Evolutionary conservation across 2,329 filamentous ascomycete genomes (phyloP).

Genomic region (Lachnellula suecica): DNA sequence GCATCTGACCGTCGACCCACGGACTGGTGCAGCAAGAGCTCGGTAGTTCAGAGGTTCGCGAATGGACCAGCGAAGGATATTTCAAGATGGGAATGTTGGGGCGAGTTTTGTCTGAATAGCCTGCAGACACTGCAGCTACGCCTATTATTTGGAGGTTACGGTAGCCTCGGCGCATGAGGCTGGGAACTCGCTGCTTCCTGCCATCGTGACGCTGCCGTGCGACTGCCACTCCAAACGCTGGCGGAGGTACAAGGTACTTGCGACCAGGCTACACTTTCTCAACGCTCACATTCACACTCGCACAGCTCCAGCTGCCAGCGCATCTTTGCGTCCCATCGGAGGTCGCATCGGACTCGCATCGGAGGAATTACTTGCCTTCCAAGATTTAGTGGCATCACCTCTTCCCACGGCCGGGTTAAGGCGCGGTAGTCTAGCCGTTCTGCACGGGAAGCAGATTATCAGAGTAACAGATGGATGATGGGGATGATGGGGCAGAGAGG

Average conservation of each 20-base stretch:
- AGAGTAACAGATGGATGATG: not conserved
- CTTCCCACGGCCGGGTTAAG: conserved; percentile 1
- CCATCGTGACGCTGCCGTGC: conserved; percentile 28
- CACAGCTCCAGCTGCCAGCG: conserved; percentile 15
- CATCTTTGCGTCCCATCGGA: conserved; percentile 14
- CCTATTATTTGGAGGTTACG: conserved; percentile 11
- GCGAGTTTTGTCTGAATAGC: conserved; percentile 14
- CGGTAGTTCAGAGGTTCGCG: conserved; percentile 24
- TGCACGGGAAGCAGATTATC: not conserved
- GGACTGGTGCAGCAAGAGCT: conserved; percentile 29
- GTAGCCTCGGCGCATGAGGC: conserved; percentile 22
- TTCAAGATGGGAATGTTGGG: conserved; percentile 14
- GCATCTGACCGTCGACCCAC: conserved; percentile 30
- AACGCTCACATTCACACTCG: conserved; percentile 2
- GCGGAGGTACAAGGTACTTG: conserved; percentile 15
- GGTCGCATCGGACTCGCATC: conserved; percentile 11
- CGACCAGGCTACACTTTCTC: conserved; percentile 3
- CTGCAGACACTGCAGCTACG: conserved; percentile 27
- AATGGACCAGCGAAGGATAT: conserved; percentile 17
- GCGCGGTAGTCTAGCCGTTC: not conserved
- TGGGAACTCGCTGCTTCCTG: conserved; percentile 12
- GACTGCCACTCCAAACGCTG: conserved; percentile 19
- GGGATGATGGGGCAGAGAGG: too few relatives aligned
- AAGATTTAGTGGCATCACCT: too few relatives aligned
- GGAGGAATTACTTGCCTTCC: conserved; percentile 3